Evolutionary conservation across 768 basidiomycete genomes (phyloP), one percentile per base, ranked within the genome.

Genomic region (Russula abietina): DNA sequence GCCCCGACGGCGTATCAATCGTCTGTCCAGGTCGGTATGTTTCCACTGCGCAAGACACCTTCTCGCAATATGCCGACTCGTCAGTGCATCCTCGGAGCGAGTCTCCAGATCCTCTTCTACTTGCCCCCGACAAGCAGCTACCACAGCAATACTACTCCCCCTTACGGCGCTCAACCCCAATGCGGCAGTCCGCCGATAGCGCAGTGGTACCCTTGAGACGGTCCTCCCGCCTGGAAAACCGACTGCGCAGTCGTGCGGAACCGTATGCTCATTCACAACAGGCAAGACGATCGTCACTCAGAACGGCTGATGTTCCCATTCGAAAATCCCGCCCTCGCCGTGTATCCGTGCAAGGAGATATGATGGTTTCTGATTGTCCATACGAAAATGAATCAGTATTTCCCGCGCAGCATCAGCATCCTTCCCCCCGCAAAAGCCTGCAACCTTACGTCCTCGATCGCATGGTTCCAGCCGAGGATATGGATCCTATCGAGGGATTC

Each of bases 401-500:
- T 11, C 38, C 52, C 3, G 19, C 36, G 19, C 57, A 41, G 12
- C 49, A 32, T 22, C 12, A 17, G 33, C 28, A 30, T 30, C 28
- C 39, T 11, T 36, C 38, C 30, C 30, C 54, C 32, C 58, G 58
- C 49, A 17, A 46, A 32, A 56, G 54, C 33, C 49, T 45, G 11
- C 62, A 51, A 26, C 30, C 41, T 16, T 28, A 60, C 48, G 59
- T 64, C 49, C 59, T 60, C 8, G 9, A 51, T 9, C 53, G 26
- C 43, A 55, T 64, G 58, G 58, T 64, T 10, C 54, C 59, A n/a
- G 63, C 55, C 4, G 63, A 64, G 54, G 63, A 64, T 22, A 64
- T 64, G 63, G 63, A 64, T 3, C 39, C 51, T 4, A 33, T 64
- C 41, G 49, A 51, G 17, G 63, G 63, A 19, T 64, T 64, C 33